Evolutionary conservation across 2,329 filamentous ascomycete genomes (phyloP).

Genomic region (Emergomyces pasteurianus): DNA sequence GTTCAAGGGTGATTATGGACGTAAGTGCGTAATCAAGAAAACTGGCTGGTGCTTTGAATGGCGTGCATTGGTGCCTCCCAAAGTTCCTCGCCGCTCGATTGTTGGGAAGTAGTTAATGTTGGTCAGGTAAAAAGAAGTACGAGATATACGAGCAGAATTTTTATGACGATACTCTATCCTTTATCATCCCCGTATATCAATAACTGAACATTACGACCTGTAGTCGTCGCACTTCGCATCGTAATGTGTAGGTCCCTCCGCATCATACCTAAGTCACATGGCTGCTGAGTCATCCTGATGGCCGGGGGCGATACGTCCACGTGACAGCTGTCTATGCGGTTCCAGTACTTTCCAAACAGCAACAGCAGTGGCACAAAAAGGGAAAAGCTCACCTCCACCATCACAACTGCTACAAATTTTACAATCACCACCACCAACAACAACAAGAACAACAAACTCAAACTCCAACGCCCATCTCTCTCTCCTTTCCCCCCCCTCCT

Average conservation of each 20-base stretch:
- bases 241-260: neutral
- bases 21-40: neutral
- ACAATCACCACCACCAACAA: conserved; percentile 7
- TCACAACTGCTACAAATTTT: neutral
- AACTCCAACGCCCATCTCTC: conserved; percentile 5
- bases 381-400: conserved; percentile 2
- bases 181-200: neutral
- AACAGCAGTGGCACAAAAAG: conserved; percentile 15
- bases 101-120: neutral
- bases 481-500: conserved; percentile 5
- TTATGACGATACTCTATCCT: neutral
- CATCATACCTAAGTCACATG: neutral
- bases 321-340: conserved; percentile 9
- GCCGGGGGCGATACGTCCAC: neutral
- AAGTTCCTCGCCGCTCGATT: neutral
- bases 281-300: neutral
- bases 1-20: neutral
- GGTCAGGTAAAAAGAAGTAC: neutral
- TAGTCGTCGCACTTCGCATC: neutral
- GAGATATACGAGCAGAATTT: neutral
- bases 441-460: conserved; percentile 6
- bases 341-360: conserved; percentile 32
- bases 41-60: neutral
- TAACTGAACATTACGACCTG: neutral
- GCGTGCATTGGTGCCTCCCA: neutral